Evolutionary conservation across 75 land plant species (phyloP), one percentile per base, ranked within the genome.

Genomic region (Sequoiadendron giganteum): DNA sequence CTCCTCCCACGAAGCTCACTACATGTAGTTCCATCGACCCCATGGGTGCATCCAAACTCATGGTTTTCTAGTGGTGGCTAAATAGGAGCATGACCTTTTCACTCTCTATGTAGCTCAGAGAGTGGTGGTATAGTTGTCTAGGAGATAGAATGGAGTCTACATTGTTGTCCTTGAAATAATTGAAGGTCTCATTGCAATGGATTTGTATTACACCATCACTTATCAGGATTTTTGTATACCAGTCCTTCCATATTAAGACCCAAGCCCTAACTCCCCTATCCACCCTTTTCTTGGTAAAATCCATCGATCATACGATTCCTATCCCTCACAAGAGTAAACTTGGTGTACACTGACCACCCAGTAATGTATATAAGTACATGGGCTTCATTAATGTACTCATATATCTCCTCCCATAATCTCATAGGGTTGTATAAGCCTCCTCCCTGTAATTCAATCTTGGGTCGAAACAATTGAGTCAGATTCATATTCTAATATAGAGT

Each of bases 231-330:
- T 90, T 42, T 16, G 96, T 93, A 19, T 95, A 94, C 72, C 92
- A 92, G 84, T 96, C 97, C 55, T 94, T 90, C 95, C 96, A 97
- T 19, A 97, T 86, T 87, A 95, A 83, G 28, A 95, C 48, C 86
- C 93, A 79, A 39, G 95, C 99, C 1, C 93, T 91, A 25, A 97
- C 95, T 1, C 97, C 97, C 92, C 94, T 91, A 30, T 94, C 91
- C 0, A 95, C 96, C 88, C 94, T 97, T 42, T 89, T 92, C 93
- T 93, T 97, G 85, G 95, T 86, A 34, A 97, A 88, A 45, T 94
- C 95, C 89, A 85, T 94, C 88, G 86, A 91, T 93, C 87, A n/a
- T n/a, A n/a, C n/a, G n/a, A n/a, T n/a, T n/a, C n/a, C n/a, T n/a
- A n/a, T n/a, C n/a, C n/a, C n/a, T n/a, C n/a, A n/a, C n/a, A n/a